Conservation (phyloP, 306 rosid species). For the Hippophae tibetana region DNA sequence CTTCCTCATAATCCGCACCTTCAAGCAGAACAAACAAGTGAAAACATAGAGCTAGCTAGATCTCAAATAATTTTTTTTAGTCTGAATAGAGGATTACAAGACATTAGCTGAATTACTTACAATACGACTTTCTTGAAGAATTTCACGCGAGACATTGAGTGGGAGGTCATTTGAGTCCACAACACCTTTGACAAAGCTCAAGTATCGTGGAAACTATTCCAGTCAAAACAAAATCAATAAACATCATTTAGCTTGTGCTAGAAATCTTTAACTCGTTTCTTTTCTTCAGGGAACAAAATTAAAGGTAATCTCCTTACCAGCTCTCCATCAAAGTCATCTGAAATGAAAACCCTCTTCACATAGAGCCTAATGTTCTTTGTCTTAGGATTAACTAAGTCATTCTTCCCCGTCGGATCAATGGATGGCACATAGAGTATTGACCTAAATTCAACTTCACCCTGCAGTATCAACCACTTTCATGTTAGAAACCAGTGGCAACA, state of each 20-base stretch:
- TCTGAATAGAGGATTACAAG: conserved; percentile 7
- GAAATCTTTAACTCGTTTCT: neutral
- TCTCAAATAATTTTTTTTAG: conserved; percentile 2
- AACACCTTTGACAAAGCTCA: conserved; percentile 91
- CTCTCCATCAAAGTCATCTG: conserved; percentile 97
- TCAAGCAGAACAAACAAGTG: conserved; percentile 18
- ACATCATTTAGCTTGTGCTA: neutral
- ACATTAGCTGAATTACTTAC: conserved; percentile 33
- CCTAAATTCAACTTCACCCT: conserved; percentile 97
- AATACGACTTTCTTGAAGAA: conserved; percentile 95
- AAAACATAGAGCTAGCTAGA: conserved; percentile 8
- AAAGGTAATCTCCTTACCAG: conserved; percentile 45
- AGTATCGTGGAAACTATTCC: conserved; percentile 81
- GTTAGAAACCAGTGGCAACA: conserved; percentile 15
- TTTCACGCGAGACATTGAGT: conserved; percentile 94
- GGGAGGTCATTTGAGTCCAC: conserved; percentile 98
- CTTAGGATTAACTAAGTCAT: conserved; percentile 76
- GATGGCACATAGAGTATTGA: conserved; percentile 93
- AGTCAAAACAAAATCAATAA: conserved; percentile 19
- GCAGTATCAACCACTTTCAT: conserved; percentile 21
- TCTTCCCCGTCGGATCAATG: conserved; percentile 62
- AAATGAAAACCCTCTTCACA: conserved; percentile 93
- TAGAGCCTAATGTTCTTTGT: conserved; percentile 90
- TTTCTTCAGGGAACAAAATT: neutral
- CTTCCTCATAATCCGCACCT: conserved; percentile 96